phyloP scores from a whole-genome alignment of 1,284 basidiomycete genomes.

The Ceratobasidium sp. region DNA sequence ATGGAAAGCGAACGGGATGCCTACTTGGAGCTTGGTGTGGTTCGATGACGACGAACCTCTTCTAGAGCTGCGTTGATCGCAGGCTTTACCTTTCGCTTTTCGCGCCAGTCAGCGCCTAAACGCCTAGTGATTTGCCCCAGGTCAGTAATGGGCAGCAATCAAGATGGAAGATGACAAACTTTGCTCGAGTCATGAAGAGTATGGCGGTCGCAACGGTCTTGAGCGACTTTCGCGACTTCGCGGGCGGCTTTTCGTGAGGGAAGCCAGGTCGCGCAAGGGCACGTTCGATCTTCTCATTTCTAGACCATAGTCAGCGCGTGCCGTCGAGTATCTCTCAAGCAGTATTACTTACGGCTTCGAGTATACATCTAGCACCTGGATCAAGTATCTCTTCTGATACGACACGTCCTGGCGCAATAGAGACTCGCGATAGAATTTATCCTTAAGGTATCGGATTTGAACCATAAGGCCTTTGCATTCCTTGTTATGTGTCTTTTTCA shows the following conservation, averaged over 20 bases:
- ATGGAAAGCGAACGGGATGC: background rate
- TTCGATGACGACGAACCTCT: conserved; percentile 67
- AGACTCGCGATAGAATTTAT: conserved; percentile 87
- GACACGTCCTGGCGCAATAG: conserved; percentile 78
- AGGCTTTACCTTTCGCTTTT: conserved; percentile 64
- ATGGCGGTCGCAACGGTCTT: conserved; percentile 67
- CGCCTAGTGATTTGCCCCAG: conserved; percentile 57
- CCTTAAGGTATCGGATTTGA: conserved; percentile 91
- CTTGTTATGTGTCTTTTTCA: conserved; percentile 75
- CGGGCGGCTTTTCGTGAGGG: conserved; percentile 49
- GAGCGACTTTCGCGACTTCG: conserved; percentile 58
- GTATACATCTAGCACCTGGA: conserved; percentile 49
- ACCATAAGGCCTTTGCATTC: conserved; percentile 89
- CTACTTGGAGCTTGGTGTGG: conserved; percentile 40
- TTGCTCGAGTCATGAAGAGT: conserved; percentile 70
- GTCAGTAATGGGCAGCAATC: conserved; percentile 23
- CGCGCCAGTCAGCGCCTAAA: conserved; percentile 66
- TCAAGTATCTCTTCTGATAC: conserved; percentile 83
- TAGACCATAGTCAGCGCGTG: conserved; percentile 48
- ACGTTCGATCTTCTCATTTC: conserved; percentile 79
- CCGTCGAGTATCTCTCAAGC: background rate
- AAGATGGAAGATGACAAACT: conserved; percentile 56
- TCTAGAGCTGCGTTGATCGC: conserved; percentile 69
- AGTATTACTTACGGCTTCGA: background rate
- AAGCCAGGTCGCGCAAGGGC: conserved; percentile 81